A percentile compares a stretch with the other conserved stretches of the same genome.
Conservation (phyloP, 805 yeast genomes). For the Kodamaea leandrae region DNA sequence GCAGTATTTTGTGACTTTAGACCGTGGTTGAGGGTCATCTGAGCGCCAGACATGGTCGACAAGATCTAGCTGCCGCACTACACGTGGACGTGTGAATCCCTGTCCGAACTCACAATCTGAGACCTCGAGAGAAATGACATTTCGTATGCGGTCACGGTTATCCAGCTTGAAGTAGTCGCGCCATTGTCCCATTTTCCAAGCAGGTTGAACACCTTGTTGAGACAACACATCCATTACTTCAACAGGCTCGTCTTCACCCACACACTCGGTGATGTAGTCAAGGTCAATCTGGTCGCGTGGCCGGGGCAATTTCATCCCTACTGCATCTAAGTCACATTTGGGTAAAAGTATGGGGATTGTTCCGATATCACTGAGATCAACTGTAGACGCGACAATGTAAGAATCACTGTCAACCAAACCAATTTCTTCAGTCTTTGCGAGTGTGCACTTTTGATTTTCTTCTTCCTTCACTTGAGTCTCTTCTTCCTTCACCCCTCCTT, state of each 20-base stretch:
- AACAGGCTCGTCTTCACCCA: constrained; percentile 62
- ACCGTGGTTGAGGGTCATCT: constrained; percentile 34
- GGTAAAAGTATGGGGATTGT: constrained; percentile 52
- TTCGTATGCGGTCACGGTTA: constrained; percentile 63
- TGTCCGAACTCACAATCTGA: constrained; percentile 52
- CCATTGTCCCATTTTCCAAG: constrained; percentile 76
- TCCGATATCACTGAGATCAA: no score
- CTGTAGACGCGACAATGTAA: no score
- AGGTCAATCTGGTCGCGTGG: constrained; percentile 44
- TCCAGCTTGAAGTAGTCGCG: constrained; percentile 57
- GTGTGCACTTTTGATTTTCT: constrained; percentile 9
- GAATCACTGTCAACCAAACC: no score
- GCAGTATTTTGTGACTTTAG: constrained; percentile 72
- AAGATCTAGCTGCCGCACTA: constrained; percentile 65
- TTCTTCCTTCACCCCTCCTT: neutral
- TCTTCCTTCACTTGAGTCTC: constrained; percentile 12
- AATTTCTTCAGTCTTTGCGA: constrained; percentile 7
- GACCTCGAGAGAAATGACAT: constrained; percentile 80
- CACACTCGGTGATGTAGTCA: constrained; percentile 49
- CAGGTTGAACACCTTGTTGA: constrained; percentile 59
- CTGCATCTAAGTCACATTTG: constrained; percentile 20
- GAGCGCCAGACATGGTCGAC: constrained; percentile 64
- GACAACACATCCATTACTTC: constrained; percentile 90
- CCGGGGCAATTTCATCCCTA: constrained; percentile 56
- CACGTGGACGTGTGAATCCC: constrained; percentile 57